Evolutionary conservation across 371 early-diverging fungal species (phyloP), one percentile per base, ranked within the genome.

Genomic region (Mucor lusitanicus): DNA sequence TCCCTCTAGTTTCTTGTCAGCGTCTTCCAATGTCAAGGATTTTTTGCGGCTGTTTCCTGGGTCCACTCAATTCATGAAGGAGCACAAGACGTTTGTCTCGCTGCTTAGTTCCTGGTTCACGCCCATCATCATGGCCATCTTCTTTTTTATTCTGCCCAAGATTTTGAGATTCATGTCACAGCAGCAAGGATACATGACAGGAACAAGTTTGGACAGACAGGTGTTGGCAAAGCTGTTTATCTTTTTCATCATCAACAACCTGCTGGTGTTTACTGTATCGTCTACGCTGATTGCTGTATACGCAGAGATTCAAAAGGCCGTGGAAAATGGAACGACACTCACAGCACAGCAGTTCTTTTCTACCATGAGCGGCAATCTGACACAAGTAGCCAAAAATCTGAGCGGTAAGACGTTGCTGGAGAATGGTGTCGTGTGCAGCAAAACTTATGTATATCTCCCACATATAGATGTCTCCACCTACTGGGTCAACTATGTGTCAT

Each of bases 121-220:
- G 3, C 93, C 94, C n/a, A 71, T 92, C 55, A 69, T 91, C 50
- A 82, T 91, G 80, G 88, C 89, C 6, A 69, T 92, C 48, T 85
- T 91, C 59, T 87, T 92, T 72, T 80, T 88, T 33, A 67, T 90
- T 21, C 73, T 94, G 60, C 94, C 92, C 53, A 82, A 84, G 61
- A 69, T 89, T n/a, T 83, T 95, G 54, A 80, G 90, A 3, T 73
- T 85, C 42, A 68, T 93, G 60, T 86, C 93, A 7, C 79, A 87
- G 32, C 85, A 89, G 68, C 94, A 94, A 78, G 95, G 95, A 13
- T 90, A 90, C 39, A 61, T 83, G 33, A 91, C 93, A n/a, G 77
- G 85, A 32, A 86, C 91, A 2, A 92, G 89, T 15, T 83, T 91
- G 4, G 93, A 95, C 62, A 85, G 92, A 40, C 79, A 81, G 62